Percentiles rank a stretch among this genome's conserved stretches.
Conservation (phyloP, 2,329 filamentous ascomycete genomes). For the Aspergillus transmontanensis region DNA sequence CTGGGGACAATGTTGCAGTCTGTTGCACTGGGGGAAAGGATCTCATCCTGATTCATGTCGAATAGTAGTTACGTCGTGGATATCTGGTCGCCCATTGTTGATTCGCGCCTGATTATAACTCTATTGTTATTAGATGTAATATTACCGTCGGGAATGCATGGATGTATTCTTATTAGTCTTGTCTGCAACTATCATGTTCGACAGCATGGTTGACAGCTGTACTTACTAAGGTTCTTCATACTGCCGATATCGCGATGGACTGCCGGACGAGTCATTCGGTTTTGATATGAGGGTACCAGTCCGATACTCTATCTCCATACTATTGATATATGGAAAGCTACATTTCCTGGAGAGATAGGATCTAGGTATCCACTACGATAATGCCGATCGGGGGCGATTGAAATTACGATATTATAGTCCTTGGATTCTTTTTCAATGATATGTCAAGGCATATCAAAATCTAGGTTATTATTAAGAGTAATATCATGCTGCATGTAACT, state of each 20-base stretch:
- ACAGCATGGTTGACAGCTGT: slow-evolving; percentile 3
- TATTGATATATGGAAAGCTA: background rate
- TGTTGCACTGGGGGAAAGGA: background rate
- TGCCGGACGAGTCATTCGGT: background rate
- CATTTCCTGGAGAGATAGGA: background rate
- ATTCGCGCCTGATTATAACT: background rate
- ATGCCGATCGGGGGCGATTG: background rate
- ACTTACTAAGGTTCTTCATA: background rate
- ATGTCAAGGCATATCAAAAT: background rate
- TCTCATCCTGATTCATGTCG: background rate
- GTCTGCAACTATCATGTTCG: background rate
- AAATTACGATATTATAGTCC: background rate
- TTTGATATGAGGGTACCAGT: background rate
- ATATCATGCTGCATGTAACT: background rate
- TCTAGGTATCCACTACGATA: background rate
- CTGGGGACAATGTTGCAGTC: background rate
- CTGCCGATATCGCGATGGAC: background rate
- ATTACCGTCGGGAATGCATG: background rate
- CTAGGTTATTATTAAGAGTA: background rate
- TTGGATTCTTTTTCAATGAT: background rate
- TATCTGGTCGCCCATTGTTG: background rate
- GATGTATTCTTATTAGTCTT: background rate
- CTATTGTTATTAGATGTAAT: background rate
- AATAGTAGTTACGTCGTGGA: background rate
- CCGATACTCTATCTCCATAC: background rate